A percentile compares a stretch with the other conserved stretches of the same genome.
Evolutionary conservation across 371 early-diverging fungal species (phyloP).

Genomic region (Mycotypha africana): DNA sequence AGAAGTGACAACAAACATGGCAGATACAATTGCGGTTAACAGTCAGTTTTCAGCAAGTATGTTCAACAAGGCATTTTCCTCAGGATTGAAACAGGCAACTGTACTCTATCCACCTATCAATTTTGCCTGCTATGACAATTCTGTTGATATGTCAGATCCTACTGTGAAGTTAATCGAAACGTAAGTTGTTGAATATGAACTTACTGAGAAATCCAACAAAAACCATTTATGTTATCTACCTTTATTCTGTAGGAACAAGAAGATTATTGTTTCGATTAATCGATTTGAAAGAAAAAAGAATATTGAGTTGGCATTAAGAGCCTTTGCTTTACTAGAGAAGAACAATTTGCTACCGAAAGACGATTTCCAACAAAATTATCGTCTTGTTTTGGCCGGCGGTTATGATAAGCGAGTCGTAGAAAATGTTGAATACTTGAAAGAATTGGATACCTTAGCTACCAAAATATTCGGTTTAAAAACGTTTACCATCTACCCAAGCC

Average conservation of each 20-base stretch:
- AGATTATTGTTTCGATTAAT: constrained; percentile 74
- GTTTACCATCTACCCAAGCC: constrained; percentile 35
- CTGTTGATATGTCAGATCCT: constrained; percentile 49
- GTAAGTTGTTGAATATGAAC: too few species aligned
- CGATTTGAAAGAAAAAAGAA: constrained; percentile 95
- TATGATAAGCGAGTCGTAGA: constrained; percentile 82
- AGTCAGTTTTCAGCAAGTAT: constrained; percentile 84
- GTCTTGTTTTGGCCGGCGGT: constrained; percentile 74
- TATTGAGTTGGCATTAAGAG: constrained; percentile 74
- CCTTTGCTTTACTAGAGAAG: constrained; percentile 57
- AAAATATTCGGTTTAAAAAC: constrained; percentile 34
- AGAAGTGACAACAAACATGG: constrained; percentile 79
- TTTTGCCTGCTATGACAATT: constrained; percentile 60
- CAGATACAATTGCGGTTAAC: constrained; percentile 88
- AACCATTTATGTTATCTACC: neutral
- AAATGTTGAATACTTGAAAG: constrained; percentile 79
- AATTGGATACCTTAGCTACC: constrained; percentile 59
- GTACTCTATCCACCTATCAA: constrained; percentile 88
- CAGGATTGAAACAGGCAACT: constrained; percentile 51
- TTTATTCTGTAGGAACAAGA: constrained; percentile 19
- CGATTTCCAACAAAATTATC: constrained; percentile 38
- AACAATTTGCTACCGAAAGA: constrained; percentile 13
- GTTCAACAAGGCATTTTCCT: constrained; percentile 67
- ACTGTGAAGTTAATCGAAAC: constrained; percentile 49
- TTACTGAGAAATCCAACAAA: too few species aligned